Evolutionary conservation across 2,329 filamentous ascomycete species (phyloP).

Genomic region (Knoxdaviesia proteae): DNA sequence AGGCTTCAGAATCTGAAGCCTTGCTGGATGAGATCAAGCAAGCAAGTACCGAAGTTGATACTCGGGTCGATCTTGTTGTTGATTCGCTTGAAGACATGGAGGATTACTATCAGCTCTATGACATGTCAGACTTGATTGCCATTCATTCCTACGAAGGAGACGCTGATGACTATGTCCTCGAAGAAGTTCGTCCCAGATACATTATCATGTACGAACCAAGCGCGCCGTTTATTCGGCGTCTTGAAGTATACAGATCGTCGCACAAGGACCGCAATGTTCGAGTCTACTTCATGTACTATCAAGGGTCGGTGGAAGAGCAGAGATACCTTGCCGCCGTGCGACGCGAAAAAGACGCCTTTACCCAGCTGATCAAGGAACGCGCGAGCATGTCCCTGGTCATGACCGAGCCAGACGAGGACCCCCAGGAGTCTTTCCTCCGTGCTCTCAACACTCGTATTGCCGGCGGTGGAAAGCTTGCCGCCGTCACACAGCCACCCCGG

Average conservation of each 20-base stretch:
- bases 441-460: slow-evolving; percentile 95
- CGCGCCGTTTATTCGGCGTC: slow-evolving; percentile 75
- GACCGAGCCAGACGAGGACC: slow-evolving; percentile 53
- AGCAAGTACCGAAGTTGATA: slow-evolving; percentile 32
- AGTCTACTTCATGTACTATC: slow-evolving; percentile 95
- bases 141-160: slow-evolving; percentile 90
- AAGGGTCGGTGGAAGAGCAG: slow-evolving; percentile 86
- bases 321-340: slow-evolving; percentile 74
- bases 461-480: slow-evolving; percentile 65
- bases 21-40: too few relatives aligned
- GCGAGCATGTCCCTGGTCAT: slow-evolving; percentile 82
- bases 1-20: slow-evolving; percentile 21
- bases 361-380: slow-evolving; percentile 82
- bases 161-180: slow-evolving; percentile 86
- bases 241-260: slow-evolving; percentile 90
- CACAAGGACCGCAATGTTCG: slow-evolving; percentile 75
- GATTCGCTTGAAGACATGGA: slow-evolving; percentile 85
- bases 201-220: slow-evolving; percentile 99
- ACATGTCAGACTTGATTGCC: slow-evolving; percentile 73
- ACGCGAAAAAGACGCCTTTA: slow-evolving; percentile 93
- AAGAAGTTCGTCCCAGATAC: slow-evolving; percentile 81
- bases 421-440: slow-evolving; percentile 77
- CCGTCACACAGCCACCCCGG: slow-evolving; percentile 70
- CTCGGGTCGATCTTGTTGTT: slow-evolving; percentile 51
- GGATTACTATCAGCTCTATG: slow-evolving; percentile 75